Base-by-base conservation (phyloP, 2,329 filamentous ascomycete genomes). In the Beauveria caledonica region DNA sequence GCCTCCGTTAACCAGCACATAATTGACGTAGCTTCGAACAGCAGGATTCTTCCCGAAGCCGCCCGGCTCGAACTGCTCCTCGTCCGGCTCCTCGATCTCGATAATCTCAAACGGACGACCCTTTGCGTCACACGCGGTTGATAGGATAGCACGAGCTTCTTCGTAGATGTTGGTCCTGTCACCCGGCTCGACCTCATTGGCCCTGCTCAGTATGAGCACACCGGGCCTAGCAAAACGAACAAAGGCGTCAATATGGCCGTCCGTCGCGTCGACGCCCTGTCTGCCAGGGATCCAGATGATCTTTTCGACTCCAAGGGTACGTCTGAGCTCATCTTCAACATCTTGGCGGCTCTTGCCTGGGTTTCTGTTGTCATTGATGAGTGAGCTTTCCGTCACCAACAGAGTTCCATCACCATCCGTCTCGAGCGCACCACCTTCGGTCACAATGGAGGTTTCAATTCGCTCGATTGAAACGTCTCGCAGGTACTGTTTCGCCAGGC, bases 311-410 rank as follows among this genome's bases (percentile, higher is more conserved):
- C 69, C 69, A 0, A 71, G 60, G 1, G 52, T 60, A 3, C 59
- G 51, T 1, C 25, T 19, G 5, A 71, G 66, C 33, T 66, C 62
- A 2, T 40, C 51, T 15, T 70, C 69, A 3, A 71, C 49, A 0
- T 69, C 62, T 10, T 57, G 1, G 3, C 63, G 66, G 33, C 50
- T 62, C 19, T 61, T 40, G 0, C 63, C 64, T 0, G 65, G 66
- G 42, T 71, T 71, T 5, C 69, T 60, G 46, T 71, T 71, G 9
- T 63, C 45, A 53, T 70, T 71, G 42, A 70, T 13, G 9, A 71
- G 64, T 0, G 66, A 65, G 52, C 68, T 71, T 27, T 70, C 67
- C 0, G 68, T 69, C 0, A 64, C 58, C 1, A 71, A 15, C 1
- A 71, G 60, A 2, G 70, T 70, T 1, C 70, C 48, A 2, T 50